These are phyloP conservation scores for Aspergillus haitiensis DNA, from an alignment of 495 filamentous ascomycete genomes.

Conservation along the genomic window DNA sequence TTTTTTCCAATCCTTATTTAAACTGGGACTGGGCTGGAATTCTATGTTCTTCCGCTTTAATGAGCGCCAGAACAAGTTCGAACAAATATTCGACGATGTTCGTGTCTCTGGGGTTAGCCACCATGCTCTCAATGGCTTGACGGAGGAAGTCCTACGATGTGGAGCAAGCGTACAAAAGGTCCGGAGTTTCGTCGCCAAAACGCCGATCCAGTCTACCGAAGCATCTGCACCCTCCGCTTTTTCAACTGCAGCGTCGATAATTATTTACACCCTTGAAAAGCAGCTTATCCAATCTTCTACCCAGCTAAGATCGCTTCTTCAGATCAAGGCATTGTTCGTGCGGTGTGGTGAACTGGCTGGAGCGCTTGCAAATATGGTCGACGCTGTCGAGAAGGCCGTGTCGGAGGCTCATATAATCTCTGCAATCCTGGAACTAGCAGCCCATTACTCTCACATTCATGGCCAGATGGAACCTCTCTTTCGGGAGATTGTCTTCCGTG, in stretches of 20 bases:
- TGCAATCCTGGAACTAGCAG: constrained; percentile 60
- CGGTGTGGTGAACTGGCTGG: constrained; percentile 62
- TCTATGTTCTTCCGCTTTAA: constrained; percentile 78
- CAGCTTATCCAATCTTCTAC: constrained; percentile 31
- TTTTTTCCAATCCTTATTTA: constrained; percentile 63
- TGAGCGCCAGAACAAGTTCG: constrained; percentile 55
- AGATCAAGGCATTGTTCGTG: constrained; percentile 66
- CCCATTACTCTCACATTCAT: constrained; percentile 62
- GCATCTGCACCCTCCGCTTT: constrained; percentile 39
- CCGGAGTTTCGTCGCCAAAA: constrained; percentile 55
- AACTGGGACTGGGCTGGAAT: constrained; percentile 75
- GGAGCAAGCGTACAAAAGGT: constrained; percentile 65
- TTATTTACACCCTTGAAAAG: constrained; percentile 42
- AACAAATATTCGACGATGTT: constrained; percentile 51
- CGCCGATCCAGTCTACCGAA: constrained; percentile 29
- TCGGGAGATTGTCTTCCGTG: constrained; percentile 62
- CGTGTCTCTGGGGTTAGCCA: constrained; percentile 70
- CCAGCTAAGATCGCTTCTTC: constrained; percentile 49
- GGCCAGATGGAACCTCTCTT: constrained; percentile 62
- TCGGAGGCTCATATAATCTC: constrained; percentile 73
- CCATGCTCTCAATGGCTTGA: constrained; percentile 55
- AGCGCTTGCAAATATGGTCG: constrained; percentile 60
- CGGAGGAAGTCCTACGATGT: constrained; percentile 62
- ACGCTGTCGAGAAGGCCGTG: constrained; percentile 48
- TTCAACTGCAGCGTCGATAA: constrained; percentile 35